Percentiles rank a stretch among this genome's conserved stretches.
Conservation (phyloP, 352 stramenopile genomes). For the Halophytophthora batemanensis region DNA sequence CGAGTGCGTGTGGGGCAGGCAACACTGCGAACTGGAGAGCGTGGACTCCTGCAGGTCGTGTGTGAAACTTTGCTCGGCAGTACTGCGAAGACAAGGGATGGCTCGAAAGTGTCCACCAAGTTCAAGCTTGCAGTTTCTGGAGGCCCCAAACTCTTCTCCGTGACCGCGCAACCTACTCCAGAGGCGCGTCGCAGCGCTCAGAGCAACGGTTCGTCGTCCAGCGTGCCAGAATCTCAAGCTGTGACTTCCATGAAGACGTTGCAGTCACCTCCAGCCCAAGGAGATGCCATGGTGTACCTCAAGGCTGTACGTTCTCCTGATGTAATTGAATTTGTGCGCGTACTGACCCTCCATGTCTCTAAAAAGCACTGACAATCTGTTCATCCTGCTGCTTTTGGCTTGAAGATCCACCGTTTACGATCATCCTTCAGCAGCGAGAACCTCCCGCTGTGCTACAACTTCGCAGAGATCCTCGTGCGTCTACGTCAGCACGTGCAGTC, state of each 20-base stretch:
- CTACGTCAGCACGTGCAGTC: constrained; percentile 35
- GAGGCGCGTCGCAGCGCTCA: neutral
- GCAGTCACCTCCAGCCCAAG: constrained; percentile 9
- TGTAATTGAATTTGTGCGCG: neutral
- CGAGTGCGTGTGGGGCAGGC: constrained; percentile 15
- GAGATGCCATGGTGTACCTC: constrained; percentile 18
- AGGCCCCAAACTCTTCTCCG: constrained; percentile 19
- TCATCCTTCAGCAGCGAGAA: constrained; percentile 8
- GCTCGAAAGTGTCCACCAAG: neutral
- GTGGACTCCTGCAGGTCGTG: constrained; percentile 7
- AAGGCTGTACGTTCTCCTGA: constrained; percentile 28
- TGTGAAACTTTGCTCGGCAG: constrained; percentile 15
- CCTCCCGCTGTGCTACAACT: constrained; percentile 17
- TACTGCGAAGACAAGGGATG: neutral
- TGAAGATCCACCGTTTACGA: constrained; percentile 32
- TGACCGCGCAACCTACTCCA: constrained; percentile 1
- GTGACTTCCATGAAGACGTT: constrained; percentile 13
- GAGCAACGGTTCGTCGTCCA: neutral
- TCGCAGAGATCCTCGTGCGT: constrained; percentile 29
- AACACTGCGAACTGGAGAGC: constrained; percentile 3
- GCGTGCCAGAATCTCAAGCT: neutral
- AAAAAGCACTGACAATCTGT: neutral
- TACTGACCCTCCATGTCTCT: neutral
- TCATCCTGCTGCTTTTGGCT: constrained; percentile 3
- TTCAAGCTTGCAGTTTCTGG: neutral